These are phyloP conservation scores for Xylaria multiplex DNA, from an alignment of 2,329 filamentous ascomycete genomes.

Conservation along the genomic window DNA sequence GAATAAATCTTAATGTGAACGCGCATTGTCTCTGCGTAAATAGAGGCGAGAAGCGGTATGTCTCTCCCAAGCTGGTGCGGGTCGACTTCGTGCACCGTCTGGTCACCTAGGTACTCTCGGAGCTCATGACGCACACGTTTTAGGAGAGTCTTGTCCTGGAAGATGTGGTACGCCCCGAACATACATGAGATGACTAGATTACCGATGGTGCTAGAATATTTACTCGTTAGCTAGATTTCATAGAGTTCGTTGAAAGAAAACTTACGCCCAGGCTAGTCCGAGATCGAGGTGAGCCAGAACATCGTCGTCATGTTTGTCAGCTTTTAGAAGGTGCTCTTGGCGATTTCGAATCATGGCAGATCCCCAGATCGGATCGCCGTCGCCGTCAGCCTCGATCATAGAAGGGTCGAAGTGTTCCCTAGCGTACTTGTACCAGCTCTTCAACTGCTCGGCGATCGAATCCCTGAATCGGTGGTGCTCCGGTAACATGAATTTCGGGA, in stretches of 20 bases:
- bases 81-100: slow-evolving; percentile 27
- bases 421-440: slow-evolving; percentile 39
- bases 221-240: slow-evolving; percentile 16
- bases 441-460: slow-evolving; percentile 30
- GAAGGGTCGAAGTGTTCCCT: slow-evolving; percentile 35
- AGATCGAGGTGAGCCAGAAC: slow-evolving; percentile 37
- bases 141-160: slow-evolving; percentile 33
- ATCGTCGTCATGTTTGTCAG: slow-evolving; percentile 35
- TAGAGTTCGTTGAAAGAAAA: not conserved
- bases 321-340: slow-evolving; percentile 35
- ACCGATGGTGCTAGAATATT: slow-evolving; percentile 28
- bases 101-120: slow-evolving; percentile 23
- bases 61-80: slow-evolving; percentile 30
- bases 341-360: slow-evolving; percentile 36
- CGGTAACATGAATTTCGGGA: slow-evolving; percentile 34
- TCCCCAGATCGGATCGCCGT: slow-evolving; percentile 40
- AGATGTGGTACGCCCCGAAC: slow-evolving; percentile 35
- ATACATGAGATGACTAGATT: slow-evolving; percentile 36
- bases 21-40: slow-evolving; percentile 41
- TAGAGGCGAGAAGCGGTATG: slow-evolving; percentile 38
- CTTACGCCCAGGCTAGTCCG: slow-evolving; percentile 40
- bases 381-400: slow-evolving; percentile 34
- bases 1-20: slow-evolving; percentile 37
- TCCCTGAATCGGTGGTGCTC: slow-evolving; percentile 29
- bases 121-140: slow-evolving; percentile 34